Percentiles rank a stretch among this genome's conserved stretches.
Evolutionary conservation across 192 early-diverging fungal species (phyloP).

Genomic region (Chytriomyces hyalinus): DNA sequence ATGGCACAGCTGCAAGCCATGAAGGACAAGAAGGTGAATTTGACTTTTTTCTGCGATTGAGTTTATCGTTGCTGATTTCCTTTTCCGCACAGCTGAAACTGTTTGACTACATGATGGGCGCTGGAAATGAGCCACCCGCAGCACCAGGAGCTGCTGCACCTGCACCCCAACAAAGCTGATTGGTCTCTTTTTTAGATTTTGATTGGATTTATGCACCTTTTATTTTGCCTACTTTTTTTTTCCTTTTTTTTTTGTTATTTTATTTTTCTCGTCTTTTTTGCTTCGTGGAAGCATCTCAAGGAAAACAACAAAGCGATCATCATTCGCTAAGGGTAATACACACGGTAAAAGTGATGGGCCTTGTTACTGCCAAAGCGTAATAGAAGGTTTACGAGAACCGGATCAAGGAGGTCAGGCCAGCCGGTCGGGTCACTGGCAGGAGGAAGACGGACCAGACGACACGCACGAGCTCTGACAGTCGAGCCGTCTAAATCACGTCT

Average conservation of each 20-base stretch:
- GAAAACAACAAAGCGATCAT: background rate
- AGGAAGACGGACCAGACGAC: too few species aligned
- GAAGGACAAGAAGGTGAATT: conserved; percentile 86
- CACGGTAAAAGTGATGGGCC: too few species aligned
- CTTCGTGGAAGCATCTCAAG: background rate
- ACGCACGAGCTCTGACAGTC: too few species aligned
- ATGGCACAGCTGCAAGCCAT: conserved; percentile 85
- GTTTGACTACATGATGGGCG: conserved; percentile 37
- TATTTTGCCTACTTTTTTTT: background rate
- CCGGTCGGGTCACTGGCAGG: too few species aligned
- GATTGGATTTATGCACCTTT: background rate
- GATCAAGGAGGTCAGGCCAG: too few species aligned
- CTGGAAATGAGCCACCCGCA: conserved; percentile 6
- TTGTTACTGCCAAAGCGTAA: too few species aligned
- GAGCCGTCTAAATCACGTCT: too few species aligned
- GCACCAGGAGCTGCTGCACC: background rate
- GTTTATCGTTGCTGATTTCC: background rate
- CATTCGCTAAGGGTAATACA: too few species aligned
- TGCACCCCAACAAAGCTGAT: background rate
- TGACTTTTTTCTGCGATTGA: background rate
- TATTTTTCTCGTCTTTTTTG: background rate
- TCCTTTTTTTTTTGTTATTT: background rate
- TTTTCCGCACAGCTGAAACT: conserved; percentile 26
- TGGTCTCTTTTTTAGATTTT: background rate
- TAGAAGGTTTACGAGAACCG: too few species aligned